Conservation (phyloP, 2,329 filamentous ascomycete genomes). For the Acrodontium crateriforme region DNA sequence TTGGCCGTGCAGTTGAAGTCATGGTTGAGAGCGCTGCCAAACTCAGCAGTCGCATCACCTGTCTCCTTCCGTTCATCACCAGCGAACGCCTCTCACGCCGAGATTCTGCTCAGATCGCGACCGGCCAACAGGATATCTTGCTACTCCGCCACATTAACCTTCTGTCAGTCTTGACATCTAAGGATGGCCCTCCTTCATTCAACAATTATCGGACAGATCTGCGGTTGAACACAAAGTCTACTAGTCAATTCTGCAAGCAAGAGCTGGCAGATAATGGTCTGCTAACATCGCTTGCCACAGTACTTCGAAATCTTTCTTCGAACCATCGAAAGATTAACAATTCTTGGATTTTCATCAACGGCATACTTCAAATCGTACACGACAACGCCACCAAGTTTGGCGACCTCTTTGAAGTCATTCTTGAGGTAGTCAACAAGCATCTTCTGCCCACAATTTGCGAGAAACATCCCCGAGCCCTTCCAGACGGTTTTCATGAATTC, state of each 20-base stretch:
- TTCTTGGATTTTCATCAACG: slow-evolving; percentile 13
- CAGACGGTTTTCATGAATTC: slow-evolving; percentile 12
- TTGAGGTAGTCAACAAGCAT: slow-evolving; percentile 10
- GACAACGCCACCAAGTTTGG: not conserved
- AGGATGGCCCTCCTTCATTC: not conserved
- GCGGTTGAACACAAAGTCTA: not conserved
- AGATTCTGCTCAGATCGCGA: slow-evolving; percentile 4
- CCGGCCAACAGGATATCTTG: slow-evolving; percentile 1
- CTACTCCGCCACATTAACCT: slow-evolving; percentile 1
- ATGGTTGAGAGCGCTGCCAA: slow-evolving; percentile 1
- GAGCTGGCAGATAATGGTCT: not conserved
- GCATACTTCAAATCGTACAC: slow-evolving; percentile 7
- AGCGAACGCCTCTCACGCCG: slow-evolving; percentile 4
- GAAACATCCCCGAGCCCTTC: slow-evolving; percentile 18
- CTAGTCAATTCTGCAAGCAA: not conserved
- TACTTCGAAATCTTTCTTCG: slow-evolving; percentile 2
- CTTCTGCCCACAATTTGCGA: slow-evolving; percentile 15
- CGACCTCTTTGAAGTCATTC: slow-evolving; percentile 7
- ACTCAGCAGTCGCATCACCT: slow-evolving; percentile 3
- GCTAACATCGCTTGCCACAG: not conserved
- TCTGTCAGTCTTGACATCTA: not conserved
- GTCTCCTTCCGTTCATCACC: slow-evolving; percentile 3
- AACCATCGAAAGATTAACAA: slow-evolving; percentile 5
- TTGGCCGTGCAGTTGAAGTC: not conserved
- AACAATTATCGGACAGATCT: no score